Evolutionary conservation across 805 yeast genomes (phyloP).

Genomic region (Kluyveromyces aestuarii): DNA sequence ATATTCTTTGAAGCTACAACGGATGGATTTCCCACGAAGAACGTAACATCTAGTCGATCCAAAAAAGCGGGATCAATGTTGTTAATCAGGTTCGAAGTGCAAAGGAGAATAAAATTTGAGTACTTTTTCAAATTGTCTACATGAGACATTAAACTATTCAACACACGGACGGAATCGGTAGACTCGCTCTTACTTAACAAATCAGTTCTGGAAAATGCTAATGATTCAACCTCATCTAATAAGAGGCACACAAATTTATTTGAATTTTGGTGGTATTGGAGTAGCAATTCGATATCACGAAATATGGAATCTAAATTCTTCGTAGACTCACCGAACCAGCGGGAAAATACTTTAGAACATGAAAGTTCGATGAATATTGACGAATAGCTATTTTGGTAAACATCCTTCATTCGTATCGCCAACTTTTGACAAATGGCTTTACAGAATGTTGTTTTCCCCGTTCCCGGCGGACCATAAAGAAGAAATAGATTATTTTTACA

Average conservation of each 20-base stretch:
- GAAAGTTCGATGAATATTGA: conserved; percentile 34
- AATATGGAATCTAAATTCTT: conserved; percentile 33
- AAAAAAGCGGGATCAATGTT: conserved; percentile 37
- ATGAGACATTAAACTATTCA: conserved; percentile 35
- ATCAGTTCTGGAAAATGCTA: conserved; percentile 33
- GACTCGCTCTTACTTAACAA: conserved; percentile 32
- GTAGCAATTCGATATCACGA: conserved; percentile 24
- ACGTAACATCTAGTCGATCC: conserved; percentile 35
- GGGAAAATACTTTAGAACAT: conserved; percentile 35
- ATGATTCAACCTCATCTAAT: conserved; percentile 40
- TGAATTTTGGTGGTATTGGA: conserved; percentile 10
- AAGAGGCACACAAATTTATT: conserved; percentile 27
- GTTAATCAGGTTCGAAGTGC: conserved; percentile 34
- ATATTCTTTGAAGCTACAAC: not conserved
- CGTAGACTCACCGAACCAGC: conserved; percentile 40
- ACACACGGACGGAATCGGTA: conserved; percentile 35
- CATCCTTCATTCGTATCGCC: conserved; percentile 19
- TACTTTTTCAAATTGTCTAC: conserved; percentile 31
- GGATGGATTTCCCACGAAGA: conserved; percentile 30
- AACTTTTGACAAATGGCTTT: conserved; percentile 34
- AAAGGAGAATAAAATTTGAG: conserved; percentile 30
- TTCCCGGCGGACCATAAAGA: conserved; percentile 39
- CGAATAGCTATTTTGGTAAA: conserved; percentile 4
- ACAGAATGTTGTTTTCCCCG: conserved; percentile 38
- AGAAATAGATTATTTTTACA: conserved; percentile 22